These are phyloP conservation scores for Puccinia triticina DNA, from an alignment of 1,284 basidiomycete species.

Conservation along the genomic window DNA sequence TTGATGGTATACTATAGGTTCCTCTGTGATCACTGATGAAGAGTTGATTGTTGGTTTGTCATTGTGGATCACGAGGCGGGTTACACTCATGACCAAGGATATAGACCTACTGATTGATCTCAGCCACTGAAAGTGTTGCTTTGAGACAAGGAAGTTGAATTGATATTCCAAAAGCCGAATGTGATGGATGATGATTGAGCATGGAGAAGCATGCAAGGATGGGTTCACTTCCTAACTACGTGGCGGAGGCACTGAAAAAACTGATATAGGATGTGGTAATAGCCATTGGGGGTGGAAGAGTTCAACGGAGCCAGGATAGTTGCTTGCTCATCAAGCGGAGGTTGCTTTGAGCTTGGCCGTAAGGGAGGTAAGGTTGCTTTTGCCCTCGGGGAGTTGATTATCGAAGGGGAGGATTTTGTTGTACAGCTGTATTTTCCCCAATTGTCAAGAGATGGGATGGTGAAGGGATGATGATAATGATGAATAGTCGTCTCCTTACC, in stretches of 20 bases:
- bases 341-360: neutral
- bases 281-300: neutral
- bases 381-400: neutral
- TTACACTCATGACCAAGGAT: conserved; percentile 10
- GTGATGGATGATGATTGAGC: neutral
- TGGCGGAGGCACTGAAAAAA: neutral
- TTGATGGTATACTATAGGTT: neutral
- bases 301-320: neutral
- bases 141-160: neutral
- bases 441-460: conserved; percentile 5
- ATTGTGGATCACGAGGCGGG: neutral
- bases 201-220: conserved; percentile 10
- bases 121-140: neutral
- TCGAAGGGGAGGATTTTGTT: no score
- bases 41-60: neutral
- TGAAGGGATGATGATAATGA: neutral
- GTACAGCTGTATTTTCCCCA: neutral
- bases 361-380: neutral
- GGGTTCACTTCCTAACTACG: conserved; percentile 1
- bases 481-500: neutral
- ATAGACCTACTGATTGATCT: neutral
- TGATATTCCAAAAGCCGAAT: conserved; percentile 1
- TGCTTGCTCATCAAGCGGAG: neutral
- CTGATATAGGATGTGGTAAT: neutral
- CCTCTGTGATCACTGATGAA: neutral